Conservation (phyloP, 2,329 filamentous ascomycete genomes). For the Penicillium sp. region DNA sequence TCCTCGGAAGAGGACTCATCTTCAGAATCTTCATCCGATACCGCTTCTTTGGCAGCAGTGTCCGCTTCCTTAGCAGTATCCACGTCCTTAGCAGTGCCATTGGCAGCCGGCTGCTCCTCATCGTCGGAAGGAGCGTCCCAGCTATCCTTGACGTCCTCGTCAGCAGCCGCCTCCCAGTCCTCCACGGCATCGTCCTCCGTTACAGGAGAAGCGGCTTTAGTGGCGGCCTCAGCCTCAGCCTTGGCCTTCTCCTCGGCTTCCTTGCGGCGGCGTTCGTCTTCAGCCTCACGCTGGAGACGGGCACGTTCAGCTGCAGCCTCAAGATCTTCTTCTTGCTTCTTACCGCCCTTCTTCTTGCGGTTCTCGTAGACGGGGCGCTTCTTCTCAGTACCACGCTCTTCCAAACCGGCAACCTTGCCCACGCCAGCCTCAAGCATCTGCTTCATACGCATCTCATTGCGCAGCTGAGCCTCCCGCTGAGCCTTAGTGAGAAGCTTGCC, state of each 20-base stretch:
- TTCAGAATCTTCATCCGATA: constrained; percentile 27
- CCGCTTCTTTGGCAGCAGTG: constrained; percentile 19
- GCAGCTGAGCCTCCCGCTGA: constrained; percentile 45
- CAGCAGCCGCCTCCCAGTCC: constrained; percentile 80
- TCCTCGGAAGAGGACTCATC: constrained; percentile 47
- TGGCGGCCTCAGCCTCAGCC: constrained; percentile 62
- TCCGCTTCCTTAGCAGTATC: constrained; percentile 23
- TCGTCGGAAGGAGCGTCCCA: constrained; percentile 66
- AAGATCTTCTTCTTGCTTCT: constrained; percentile 55
- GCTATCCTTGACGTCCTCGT: constrained; percentile 80
- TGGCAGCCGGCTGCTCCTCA: constrained; percentile 56
- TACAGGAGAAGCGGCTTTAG: constrained; percentile 54
- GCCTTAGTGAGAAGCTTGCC: constrained; percentile 48
- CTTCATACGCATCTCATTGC: constrained; percentile 46
- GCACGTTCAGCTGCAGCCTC: constrained; percentile 47
- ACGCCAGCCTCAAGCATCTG: constrained; percentile 47
- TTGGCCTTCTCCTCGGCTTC: constrained; percentile 75
- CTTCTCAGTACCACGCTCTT: constrained; percentile 55
- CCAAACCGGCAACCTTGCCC: constrained; percentile 42
- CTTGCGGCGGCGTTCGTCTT: constrained; percentile 54
- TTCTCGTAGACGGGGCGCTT: constrained; percentile 71
- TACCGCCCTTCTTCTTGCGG: constrained; percentile 69
- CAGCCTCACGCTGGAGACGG: constrained; percentile 43
- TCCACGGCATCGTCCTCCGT: constrained; percentile 55
- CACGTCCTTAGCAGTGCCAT: constrained; percentile 8